phyloP scores from a whole-genome alignment of 2,329 filamentous ascomycete species.

The Stachybotrys echinatus region DNA sequence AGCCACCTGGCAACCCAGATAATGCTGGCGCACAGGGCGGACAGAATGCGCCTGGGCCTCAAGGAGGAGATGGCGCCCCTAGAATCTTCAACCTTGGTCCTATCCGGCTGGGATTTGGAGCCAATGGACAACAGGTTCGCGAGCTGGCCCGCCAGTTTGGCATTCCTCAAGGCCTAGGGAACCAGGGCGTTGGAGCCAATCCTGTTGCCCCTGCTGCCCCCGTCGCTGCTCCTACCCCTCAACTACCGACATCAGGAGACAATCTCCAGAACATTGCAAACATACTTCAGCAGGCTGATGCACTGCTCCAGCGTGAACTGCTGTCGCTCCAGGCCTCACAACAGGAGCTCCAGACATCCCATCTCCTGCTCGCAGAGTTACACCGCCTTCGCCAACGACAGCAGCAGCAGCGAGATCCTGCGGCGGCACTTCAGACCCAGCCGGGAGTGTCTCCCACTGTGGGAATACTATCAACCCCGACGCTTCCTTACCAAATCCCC shows the following conservation, averaged over 20 bases:
- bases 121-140: conserved; percentile 60
- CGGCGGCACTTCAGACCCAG: conserved; percentile 6
- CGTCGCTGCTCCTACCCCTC: conserved; percentile 9
- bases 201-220: conserved; percentile 9
- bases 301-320: conserved; percentile 64
- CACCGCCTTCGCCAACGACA: conserved; percentile 55
- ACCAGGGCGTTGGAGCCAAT: conserved; percentile 12
- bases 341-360: conserved; percentile 64
- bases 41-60: conserved; percentile 13
- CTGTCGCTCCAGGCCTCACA: conserved; percentile 56
- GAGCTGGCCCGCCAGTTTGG: conserved; percentile 63
- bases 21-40: conserved; percentile 12
- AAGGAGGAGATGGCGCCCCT: conserved; percentile 33
- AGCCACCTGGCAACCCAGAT: conserved; percentile 11
- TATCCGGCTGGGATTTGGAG: conserved; percentile 70
- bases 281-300: conserved; percentile 62
- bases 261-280: conserved; percentile 43
- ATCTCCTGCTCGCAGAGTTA: conserved; percentile 62
- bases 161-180: conserved; percentile 24
- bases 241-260: conserved; percentile 17
- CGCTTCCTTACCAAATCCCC: neutral
- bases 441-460: conserved; percentile 9
- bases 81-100: conserved; percentile 70
- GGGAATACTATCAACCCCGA: conserved; percentile 1
- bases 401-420: conserved; percentile 15